These are phyloP conservation scores for Podaxis sp. DNA, from an alignment of 768 basidiomycete species.

Conservation along the genomic window DNA sequence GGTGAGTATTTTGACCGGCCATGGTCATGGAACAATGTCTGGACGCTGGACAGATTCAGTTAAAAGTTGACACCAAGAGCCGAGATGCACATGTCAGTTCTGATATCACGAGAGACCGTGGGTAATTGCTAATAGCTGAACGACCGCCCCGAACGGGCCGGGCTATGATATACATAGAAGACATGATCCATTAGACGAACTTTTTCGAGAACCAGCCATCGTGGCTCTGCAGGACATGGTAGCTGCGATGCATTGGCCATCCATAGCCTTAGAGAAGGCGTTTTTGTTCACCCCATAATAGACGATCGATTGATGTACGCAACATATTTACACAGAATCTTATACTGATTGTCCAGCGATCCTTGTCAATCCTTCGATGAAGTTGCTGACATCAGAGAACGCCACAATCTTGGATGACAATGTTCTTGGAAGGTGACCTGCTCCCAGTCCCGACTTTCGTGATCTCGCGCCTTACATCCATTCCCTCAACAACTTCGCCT, in stretches of 20 bases:
- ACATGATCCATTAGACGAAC: too few species aligned
- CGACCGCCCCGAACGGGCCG: too few species aligned
- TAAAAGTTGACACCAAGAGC: neutral
- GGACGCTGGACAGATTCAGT: neutral
- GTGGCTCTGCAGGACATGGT: too few species aligned
- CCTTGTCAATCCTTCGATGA: too few species aligned
- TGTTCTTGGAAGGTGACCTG: conserved; percentile 41
- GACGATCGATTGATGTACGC: neutral
- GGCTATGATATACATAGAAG: too few species aligned
- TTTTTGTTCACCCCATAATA: neutral
- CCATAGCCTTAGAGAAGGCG: too few species aligned
- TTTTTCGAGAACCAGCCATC: too few species aligned
- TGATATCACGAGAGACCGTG: too few species aligned
- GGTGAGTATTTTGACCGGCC: neutral
- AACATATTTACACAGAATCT: neutral
- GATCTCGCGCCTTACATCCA: conserved; percentile 42
- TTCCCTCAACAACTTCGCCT: conserved; percentile 68
- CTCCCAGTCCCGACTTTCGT: conserved; percentile 38
- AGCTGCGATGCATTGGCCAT: too few species aligned
- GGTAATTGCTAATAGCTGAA: too few species aligned
- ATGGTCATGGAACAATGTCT: neutral
- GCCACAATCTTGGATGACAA: conserved; percentile 61
- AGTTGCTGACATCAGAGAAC: conserved; percentile 24
- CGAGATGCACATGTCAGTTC: too few species aligned
- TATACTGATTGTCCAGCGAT: neutral